These are phyloP conservation scores for Eremochloa ophiuroides DNA, from an alignment of 176 grass and related monocot genomes.

Conservation along the genomic window DNA sequence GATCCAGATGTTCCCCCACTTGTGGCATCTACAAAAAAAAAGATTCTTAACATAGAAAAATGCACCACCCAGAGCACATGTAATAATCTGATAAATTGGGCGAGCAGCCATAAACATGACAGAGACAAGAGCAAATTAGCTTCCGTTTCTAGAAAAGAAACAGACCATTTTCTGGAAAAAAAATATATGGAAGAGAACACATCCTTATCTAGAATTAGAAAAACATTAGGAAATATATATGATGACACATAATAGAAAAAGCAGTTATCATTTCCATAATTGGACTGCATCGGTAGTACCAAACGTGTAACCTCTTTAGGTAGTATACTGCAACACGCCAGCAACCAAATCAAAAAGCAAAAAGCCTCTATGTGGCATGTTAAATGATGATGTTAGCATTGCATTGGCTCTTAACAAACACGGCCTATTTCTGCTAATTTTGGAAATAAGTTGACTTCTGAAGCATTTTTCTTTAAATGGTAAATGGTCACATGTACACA, in stretches of 20 bases:
- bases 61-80: not conserved
- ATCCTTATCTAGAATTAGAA: not conserved
- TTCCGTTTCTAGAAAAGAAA: not conserved
- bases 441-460: not conserved
- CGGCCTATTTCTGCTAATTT: not conserved
- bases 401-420: not conserved
- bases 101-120: not conserved
- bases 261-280: not conserved
- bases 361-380: not conserved
- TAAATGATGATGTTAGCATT: slow-evolving; percentile 1
- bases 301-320: not conserved
- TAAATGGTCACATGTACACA: not conserved
- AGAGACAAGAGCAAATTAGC: not conserved
- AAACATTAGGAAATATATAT: not conserved
- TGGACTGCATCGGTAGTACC: not conserved
- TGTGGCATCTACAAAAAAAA: slow-evolving; percentile 39
- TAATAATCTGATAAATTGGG: not conserved
- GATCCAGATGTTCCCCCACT: slow-evolving; percentile 43
- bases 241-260: not conserved
- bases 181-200: not conserved
- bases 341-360: not conserved
- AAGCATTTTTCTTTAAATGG: slow-evolving; percentile 9
- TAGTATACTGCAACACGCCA: not conserved
- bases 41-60: slow-evolving; percentile 18
- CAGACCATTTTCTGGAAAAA: not conserved